Evolutionary conservation across 176 grass and related monocot genomes (phyloP).

Genomic region (Leersia perrieri): DNA sequence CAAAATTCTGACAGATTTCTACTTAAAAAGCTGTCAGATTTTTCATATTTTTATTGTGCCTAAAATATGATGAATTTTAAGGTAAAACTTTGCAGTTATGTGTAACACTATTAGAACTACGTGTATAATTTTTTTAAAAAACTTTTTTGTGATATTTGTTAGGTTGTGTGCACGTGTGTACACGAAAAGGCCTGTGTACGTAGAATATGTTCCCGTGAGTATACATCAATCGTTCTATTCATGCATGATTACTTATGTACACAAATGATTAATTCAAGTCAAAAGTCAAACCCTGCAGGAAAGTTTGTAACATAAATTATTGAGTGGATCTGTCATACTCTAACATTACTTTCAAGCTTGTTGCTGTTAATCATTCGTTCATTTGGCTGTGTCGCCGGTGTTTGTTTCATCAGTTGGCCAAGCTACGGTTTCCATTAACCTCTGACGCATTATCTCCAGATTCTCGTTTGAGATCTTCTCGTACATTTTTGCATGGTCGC

Average conservation of each 20-base stretch:
- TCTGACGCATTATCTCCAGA: slow-evolving; percentile 78
- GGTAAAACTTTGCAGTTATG: too few relatives aligned
- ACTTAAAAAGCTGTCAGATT: too few relatives aligned
- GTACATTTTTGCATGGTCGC: slow-evolving; percentile 88
- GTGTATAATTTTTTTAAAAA: too few relatives aligned
- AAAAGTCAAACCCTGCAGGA: slow-evolving; percentile 6
- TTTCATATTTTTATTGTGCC: too few relatives aligned
- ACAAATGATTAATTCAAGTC: neutral
- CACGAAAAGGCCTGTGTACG: too few relatives aligned
- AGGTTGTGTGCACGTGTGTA: too few relatives aligned
- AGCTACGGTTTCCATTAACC: slow-evolving; percentile 77
- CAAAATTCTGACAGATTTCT: too few relatives aligned
- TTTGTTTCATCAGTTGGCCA: slow-evolving; percentile 73
- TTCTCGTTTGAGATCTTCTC: slow-evolving; percentile 83
- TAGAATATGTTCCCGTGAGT: too few relatives aligned
- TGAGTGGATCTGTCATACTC: slow-evolving; percentile 2
- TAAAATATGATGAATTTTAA: too few relatives aligned
- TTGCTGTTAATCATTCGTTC: slow-evolving; percentile 39
- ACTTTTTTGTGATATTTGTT: too few relatives aligned
- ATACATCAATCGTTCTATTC: slow-evolving; percentile 8
- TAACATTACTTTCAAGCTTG: slow-evolving; percentile 3
- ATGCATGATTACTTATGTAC: slow-evolving; percentile 2
- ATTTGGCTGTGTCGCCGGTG: slow-evolving; percentile 15
- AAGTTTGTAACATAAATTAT: neutral
- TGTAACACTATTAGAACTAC: too few relatives aligned